These are phyloP conservation scores for Chenopodium suecicum DNA, from an alignment of 148 eudicot genomes.

Conservation along the genomic window DNA sequence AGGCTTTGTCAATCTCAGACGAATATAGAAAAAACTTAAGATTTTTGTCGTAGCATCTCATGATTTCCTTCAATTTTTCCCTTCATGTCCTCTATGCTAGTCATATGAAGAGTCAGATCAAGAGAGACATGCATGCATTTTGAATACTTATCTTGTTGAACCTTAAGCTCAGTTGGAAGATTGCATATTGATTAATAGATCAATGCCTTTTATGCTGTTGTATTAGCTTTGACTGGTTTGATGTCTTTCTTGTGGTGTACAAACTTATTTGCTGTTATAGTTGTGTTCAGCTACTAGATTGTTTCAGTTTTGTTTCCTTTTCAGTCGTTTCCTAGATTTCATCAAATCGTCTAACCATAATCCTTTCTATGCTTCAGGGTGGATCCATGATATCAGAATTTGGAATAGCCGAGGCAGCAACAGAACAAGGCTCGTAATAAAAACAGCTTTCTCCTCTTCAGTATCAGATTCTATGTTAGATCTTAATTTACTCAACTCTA, in stretches of 20 bases:
- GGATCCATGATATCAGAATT: not conserved
- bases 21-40: not conserved
- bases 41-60: not conserved
- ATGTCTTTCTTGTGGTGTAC: not conserved
- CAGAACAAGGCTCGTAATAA: not conserved
- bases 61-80: not conserved
- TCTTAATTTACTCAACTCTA: not conserved
- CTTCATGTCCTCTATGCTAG: not conserved
- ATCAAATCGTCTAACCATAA: conserved; percentile 8
- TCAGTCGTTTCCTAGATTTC: not conserved
- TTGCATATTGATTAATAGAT: not conserved
- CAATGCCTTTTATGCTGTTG: not conserved
- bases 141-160: not conserved
- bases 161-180: not conserved
- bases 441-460: conserved; percentile 2
- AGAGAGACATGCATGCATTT: not conserved
- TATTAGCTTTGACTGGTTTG: not conserved
- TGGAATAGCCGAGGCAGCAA: not conserved
- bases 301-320: not conserved
- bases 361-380: conserved; percentile 19
- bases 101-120: not conserved
- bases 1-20: not conserved
- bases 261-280: not conserved
- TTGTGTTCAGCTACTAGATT: not conserved
- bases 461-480: not conserved